Evolutionary conservation across 352 stramenopile genomes (phyloP).

Genomic region (Phytophthora rubi): DNA sequence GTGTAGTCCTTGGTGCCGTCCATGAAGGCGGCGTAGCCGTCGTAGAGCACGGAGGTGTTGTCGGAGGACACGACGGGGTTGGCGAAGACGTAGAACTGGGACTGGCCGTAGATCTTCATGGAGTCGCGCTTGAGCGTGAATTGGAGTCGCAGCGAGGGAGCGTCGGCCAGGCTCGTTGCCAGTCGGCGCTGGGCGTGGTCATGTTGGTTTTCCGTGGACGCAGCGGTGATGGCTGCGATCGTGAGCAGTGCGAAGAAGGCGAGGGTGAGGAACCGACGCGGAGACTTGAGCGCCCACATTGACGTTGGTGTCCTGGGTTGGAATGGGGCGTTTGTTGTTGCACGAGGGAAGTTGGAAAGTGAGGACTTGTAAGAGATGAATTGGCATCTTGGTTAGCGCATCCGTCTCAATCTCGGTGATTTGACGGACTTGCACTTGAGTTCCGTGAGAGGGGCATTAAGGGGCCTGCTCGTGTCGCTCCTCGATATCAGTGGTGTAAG

Average conservation of each 20-base stretch:
- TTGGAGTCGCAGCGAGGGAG: constrained; percentile 29
- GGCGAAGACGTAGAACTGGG: constrained; percentile 36
- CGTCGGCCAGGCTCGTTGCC: constrained; percentile 17
- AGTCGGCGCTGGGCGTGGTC: constrained; percentile 1
- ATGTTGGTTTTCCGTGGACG: background rate
- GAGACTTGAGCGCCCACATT: constrained; percentile 2
- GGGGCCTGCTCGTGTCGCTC: background rate
- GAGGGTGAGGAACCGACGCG: background rate
- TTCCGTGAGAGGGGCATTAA: constrained; percentile 1
- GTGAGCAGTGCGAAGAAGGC: constrained; percentile 3
- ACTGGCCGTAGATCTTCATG: constrained; percentile 37
- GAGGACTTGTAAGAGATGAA: background rate
- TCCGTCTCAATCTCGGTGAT: background rate
- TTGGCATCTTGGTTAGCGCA: background rate
- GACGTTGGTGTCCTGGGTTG: background rate
- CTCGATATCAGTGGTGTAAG: background rate
- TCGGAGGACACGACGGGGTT: constrained; percentile 25
- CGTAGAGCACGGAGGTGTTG: constrained; percentile 27
- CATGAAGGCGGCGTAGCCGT: constrained; percentile 22
- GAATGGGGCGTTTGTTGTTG: background rate
- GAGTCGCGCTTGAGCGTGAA: constrained; percentile 34
- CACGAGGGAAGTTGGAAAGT: constrained; percentile 8
- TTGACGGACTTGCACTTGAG: constrained; percentile 4
- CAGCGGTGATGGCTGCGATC: background rate
- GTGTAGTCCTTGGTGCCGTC: constrained; percentile 21